phyloP scores from a whole-genome alignment of 306 rosid genomes.

The Crotalaria pallida region DNA sequence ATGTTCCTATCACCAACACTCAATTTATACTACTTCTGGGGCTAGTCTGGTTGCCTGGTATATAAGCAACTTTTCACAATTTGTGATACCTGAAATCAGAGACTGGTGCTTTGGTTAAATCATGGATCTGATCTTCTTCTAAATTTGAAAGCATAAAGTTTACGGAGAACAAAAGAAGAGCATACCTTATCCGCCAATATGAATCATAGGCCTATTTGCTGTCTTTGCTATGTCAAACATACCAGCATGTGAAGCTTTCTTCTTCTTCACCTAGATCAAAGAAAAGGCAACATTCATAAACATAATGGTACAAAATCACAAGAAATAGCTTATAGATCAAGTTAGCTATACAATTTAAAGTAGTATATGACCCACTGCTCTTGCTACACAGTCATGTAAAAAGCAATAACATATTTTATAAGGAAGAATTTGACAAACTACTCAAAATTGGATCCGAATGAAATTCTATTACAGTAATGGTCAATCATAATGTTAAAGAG shows the following conservation, averaged over 20 bases:
- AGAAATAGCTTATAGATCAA: background rate
- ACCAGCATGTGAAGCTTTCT: constrained; percentile 94
- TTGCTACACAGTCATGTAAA: background rate
- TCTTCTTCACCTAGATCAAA: constrained; percentile 72
- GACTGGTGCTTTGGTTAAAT: background rate
- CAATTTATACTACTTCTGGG: background rate
- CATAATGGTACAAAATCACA: background rate
- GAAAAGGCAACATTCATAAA: background rate
- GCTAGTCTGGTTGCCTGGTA: background rate
- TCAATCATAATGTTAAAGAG: background rate
- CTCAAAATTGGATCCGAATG: background rate
- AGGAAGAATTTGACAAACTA: background rate
- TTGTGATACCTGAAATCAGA: constrained; percentile 9
- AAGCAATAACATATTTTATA: background rate
- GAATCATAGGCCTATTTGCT: constrained; percentile 94
- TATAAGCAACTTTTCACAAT: background rate
- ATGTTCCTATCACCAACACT: too few species aligned
- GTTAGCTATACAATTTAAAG: background rate
- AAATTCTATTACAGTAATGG: background rate
- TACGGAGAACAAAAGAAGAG: background rate
- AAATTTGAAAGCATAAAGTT: background rate
- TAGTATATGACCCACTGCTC: background rate
- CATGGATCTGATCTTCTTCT: background rate
- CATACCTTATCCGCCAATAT: constrained; percentile 82
- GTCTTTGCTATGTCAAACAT: constrained; percentile 92